These are phyloP conservation scores for Lactifluus volemus DNA, from an alignment of 768 basidiomycete species.

Conservation along the genomic window DNA sequence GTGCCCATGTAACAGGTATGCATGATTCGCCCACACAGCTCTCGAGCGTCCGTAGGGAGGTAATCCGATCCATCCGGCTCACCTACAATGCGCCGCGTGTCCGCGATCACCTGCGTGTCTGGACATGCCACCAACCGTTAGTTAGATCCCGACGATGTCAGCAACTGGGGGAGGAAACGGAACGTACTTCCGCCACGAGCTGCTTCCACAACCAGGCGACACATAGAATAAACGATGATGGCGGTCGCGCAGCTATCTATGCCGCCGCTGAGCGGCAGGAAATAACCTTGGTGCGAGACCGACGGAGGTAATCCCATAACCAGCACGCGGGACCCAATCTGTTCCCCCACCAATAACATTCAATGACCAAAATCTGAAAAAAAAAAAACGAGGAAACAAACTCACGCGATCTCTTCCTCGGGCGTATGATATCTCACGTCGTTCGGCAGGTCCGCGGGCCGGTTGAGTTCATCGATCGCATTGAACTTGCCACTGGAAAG, in stretches of 20 bases:
- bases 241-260: slow-evolving; percentile 98
- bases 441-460: slow-evolving; percentile 22
- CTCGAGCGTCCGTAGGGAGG: slow-evolving; percentile 76
- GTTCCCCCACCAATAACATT: not conserved
- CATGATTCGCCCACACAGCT: slow-evolving; percentile 82
- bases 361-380: not conserved
- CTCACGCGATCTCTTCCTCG: slow-evolving; percentile 95
- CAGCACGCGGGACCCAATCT: slow-evolving; percentile 97
- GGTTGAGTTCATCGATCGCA: slow-evolving; percentile 34
- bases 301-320: slow-evolving; percentile 98
- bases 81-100: slow-evolving; percentile 84
- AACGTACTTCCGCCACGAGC: slow-evolving; percentile 58
- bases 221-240: slow-evolving; percentile 95
- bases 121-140: not conserved
- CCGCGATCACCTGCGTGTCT: slow-evolving; percentile 80
- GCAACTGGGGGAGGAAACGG: not conserved
- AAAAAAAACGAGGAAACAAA: not conserved
- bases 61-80: slow-evolving; percentile 77
- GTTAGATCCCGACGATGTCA: not conserved
- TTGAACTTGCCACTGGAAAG: slow-evolving; percentile 70
- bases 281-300: slow-evolving; percentile 94
- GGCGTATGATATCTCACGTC: slow-evolving; percentile 73
- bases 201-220: slow-evolving; percentile 78
- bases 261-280: slow-evolving; percentile 90
- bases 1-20: slow-evolving; percentile 99